Base-by-base conservation (phyloP, 2,329 filamentous ascomycete species). In the Trichoderma pleuroti region DNA sequence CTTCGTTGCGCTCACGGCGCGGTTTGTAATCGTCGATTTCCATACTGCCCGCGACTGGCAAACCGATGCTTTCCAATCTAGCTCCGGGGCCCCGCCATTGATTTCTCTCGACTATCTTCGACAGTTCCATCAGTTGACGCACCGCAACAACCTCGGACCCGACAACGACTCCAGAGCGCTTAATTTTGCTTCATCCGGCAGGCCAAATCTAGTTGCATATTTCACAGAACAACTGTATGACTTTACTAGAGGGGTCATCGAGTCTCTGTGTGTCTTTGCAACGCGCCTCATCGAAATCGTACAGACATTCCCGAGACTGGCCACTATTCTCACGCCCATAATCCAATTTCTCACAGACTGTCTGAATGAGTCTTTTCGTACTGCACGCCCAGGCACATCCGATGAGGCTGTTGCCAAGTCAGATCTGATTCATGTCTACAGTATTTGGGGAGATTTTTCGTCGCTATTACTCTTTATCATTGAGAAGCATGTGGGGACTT, bases 401-500 rank as follows among this genome's bases (percentile, higher is more conserved):
- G 73, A 73, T 49, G 54, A 72, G 18, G 30, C 65, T 0, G 77
- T 77, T 4, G 76, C 77, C 21, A 78, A 76, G 61, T 75, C 78
- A 24, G 80, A 80, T 52, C 72, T 87, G 70, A 78, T 74, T 70
- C 73, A 80, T 54, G 84, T 82, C 0, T 79, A 86, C 68, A 73
- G 78, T 2, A 80, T 85, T 32, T 89, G 85, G 74, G 76, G 77
- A 21, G 72, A 78, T 12, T 80, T 84, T 46, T 83, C 85, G 1
- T 74, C 74, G 7, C 81, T 82, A 5, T 75, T 90, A 18, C 80
- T 81, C 4, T 74, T 74, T 4, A 81, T 86, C 68, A 83, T 90
- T 56, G 86, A 89, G 34, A 90, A 87, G 74, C 84, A 85, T 69
- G 82, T 86, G 54, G 88, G 86, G 11, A 82, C 82, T 62, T 79